phyloP scores from a whole-genome alignment of 768 basidiomycete species.

The Dictyophora rubrovolvata region DNA sequence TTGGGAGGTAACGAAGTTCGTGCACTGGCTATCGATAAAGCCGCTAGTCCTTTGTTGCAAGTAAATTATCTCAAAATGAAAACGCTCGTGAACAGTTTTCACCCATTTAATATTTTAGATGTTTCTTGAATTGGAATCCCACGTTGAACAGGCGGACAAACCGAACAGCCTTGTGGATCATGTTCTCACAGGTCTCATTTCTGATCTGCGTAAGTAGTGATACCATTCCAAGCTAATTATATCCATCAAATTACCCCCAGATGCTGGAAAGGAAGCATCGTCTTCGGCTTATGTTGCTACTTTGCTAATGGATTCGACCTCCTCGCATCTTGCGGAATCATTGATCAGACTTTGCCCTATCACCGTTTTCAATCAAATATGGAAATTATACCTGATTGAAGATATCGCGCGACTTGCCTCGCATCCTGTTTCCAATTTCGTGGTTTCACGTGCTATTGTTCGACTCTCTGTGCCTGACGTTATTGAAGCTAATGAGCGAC shows the following conservation, averaged over 20 bases:
- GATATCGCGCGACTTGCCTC: conserved; percentile 60
- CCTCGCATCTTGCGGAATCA: conserved; percentile 85
- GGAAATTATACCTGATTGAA: conserved; percentile 71
- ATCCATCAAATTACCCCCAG: neutral
- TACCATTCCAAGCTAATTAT: neutral
- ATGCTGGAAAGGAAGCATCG: conserved; percentile 29
- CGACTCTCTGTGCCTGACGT: conserved; percentile 51
- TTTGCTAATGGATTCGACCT: conserved; percentile 74
- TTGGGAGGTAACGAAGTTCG: conserved; percentile 65
- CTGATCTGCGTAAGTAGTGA: conserved; percentile 41
- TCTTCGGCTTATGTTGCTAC: conserved; percentile 73
- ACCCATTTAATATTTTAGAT: conserved; percentile 37
- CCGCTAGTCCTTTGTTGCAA: conserved; percentile 67
- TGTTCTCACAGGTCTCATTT: conserved; percentile 66
- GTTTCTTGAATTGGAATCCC: conserved; percentile 73
- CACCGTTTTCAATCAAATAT: conserved; percentile 52
- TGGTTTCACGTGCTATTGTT: conserved; percentile 69
- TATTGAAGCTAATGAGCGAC: conserved; percentile 44
- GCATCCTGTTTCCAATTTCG: conserved; percentile 94
- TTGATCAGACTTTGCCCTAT: conserved; percentile 55
- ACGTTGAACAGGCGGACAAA: conserved; percentile 45
- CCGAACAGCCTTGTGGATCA: conserved; percentile 72
- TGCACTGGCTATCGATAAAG: conserved; percentile 64
- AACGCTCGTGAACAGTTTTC: neutral
- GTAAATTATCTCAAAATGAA: conserved; percentile 27